A percentile compares a stretch with the other conserved stretches of the same genome.
These are phyloP conservation scores for Cadophora sp. DNA, from an alignment of 2,329 filamentous ascomycete genomes.

Conservation along the genomic window DNA sequence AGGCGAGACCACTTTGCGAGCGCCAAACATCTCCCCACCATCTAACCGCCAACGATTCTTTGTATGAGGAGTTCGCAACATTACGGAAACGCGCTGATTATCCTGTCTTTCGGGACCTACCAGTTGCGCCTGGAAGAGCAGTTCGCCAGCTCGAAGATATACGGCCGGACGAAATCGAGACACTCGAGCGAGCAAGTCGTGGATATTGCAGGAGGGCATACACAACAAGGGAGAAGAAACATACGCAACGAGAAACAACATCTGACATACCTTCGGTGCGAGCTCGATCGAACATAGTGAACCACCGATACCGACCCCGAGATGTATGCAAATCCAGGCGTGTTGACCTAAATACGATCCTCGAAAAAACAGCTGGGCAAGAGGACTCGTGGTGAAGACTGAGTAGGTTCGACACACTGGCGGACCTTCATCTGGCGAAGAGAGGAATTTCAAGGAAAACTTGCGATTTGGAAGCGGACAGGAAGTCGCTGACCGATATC, in stretches of 20 bases:
- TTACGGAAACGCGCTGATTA: constrained; percentile 10
- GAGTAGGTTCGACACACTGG: not conserved
- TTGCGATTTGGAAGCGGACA: not conserved
- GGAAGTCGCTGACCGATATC: not conserved
- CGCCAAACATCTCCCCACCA: not conserved
- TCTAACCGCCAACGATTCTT: constrained; percentile 14
- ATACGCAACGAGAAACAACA: not conserved
- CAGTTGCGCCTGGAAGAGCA: constrained; percentile 16
- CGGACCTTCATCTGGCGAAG: not conserved
- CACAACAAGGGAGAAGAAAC: not conserved
- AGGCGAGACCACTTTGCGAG: not conserved
- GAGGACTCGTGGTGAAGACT: constrained; percentile 8
- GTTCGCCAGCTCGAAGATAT: not conserved
- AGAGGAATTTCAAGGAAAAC: not conserved
- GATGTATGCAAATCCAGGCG: constrained; percentile 3
- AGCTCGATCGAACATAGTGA: constrained; percentile 6
- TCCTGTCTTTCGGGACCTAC: not conserved
- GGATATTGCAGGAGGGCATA: not conserved
- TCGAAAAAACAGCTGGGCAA: not conserved
- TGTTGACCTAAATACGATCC: constrained; percentile 8
- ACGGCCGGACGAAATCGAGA: not conserved
- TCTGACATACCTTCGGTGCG: not conserved
- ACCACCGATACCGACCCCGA: not conserved
- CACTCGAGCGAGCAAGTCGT: not conserved
- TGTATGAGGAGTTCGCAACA: not conserved